phyloP scores from a whole-genome alignment of 179 eudicot species.

The Gypsophila paniculata region DNA sequence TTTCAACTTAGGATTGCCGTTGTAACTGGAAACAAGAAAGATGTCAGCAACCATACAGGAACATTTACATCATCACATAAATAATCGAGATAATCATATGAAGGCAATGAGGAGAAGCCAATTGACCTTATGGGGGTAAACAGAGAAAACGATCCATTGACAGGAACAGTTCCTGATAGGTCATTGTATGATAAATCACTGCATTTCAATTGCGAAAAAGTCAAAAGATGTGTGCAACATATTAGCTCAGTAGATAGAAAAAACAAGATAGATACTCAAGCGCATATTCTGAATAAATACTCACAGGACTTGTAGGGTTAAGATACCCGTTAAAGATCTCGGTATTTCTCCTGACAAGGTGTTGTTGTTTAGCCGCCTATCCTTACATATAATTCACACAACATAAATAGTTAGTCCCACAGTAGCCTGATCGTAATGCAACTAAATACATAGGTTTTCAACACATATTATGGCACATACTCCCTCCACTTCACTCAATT shows the following conservation, averaged over 20 bases:
- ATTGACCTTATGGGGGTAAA: constrained; percentile 82
- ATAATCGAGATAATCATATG: constrained; percentile 11
- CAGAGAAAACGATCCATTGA: constrained; percentile 77
- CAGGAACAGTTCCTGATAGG: constrained; percentile 57
- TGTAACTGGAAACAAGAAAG: constrained; percentile 46
- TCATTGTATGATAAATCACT: constrained; percentile 73
- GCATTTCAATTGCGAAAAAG: constrained; percentile 23
- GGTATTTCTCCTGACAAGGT: constrained; percentile 65
- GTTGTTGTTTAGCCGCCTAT: constrained; percentile 86
- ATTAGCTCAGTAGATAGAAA: background rate
- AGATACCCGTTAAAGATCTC: constrained; percentile 45
- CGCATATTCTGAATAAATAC: constrained; percentile 27
- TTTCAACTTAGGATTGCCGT: constrained; percentile 32
- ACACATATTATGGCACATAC: background rate
- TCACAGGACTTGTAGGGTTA: constrained; percentile 81
- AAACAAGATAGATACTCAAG: background rate
- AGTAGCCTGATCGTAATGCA: background rate
- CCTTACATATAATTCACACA: constrained; percentile 34
- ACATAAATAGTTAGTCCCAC: constrained; percentile 9
- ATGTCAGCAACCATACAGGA: constrained; percentile 2
- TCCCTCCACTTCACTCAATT: too few species aligned
- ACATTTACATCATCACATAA: background rate
- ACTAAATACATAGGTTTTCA: background rate
- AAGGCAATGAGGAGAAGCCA: constrained; percentile 10
- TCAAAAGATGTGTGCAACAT: constrained; percentile 8